Base-by-base conservation (phyloP, 768 basidiomycete species). In the Suillus occidentalis region DNA sequence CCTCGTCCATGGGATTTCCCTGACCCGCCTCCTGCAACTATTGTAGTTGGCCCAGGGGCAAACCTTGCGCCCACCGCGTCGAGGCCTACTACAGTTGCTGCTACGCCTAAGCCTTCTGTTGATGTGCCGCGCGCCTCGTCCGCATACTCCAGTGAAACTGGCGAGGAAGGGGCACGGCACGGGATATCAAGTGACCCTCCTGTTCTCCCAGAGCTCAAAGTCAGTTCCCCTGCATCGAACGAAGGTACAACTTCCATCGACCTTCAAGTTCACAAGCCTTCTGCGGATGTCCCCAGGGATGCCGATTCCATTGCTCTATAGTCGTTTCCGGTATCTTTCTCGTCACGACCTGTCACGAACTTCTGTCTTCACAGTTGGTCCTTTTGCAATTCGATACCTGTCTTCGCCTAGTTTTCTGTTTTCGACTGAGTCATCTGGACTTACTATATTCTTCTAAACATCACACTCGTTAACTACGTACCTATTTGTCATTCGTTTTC, bases 1-100 rank as follows among this genome's bases (percentile, higher is more conserved):
- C 88, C 92, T 47, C 88, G 89, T 31, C 79, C 92, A 43, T 94
- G 92, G 92, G 92, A 94, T 73, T 94, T 85, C 65, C 64, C 86
- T 62, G 79, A 87, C 42, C 74, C 79, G 7, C 77, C 81, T 50
- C 78, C 63, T 22, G 63, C 73, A 1, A 69, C 71, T n/a, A 68
- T 52, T 36, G 37, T 56, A 49, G 49, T 34, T 28, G 53, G 43
- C 61, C 57, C 39, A 42, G 68, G 63, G 12, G 47, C 7, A 63
- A 42, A 34, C 42, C 63, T 49, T 5, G 65, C 72, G 5, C 71
- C 73, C 4, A 71, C 72, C 3, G 63, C 71, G 45, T 69, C 69
- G 2, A 65, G 68, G 31, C 70, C 69, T 28, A 72, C 77, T 25
- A 63, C 70, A 20, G 69, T 72, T 34, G 70, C 71, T 22, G 53